Evolutionary conservation across 257 asterid species (phyloP), one percentile per base, ranked within the genome.

Genomic region (Scutellaria minor): DNA sequence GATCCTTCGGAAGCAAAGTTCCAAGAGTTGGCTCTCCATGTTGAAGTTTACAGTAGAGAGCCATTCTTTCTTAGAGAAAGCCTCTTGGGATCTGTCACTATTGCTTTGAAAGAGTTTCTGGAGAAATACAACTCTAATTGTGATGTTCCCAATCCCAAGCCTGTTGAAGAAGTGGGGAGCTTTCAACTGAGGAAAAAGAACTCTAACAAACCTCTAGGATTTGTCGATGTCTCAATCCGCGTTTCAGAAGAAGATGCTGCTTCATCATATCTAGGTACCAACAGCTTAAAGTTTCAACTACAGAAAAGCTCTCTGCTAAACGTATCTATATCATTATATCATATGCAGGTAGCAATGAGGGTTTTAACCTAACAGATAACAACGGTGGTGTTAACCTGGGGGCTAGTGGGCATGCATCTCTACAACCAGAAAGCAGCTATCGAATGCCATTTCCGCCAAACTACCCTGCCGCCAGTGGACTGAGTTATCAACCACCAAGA

Each of bases 141-240:
- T 15, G 88, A 81, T 66, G 75, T 72, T 39, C 48, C 86, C 1
- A 81, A 75, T 39, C 48, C 86, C 1, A 81, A 76, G 81, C 84
- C 91, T 45, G 87, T 87, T 73, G 93, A 90, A 65, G 97, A 90
- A 78, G 83, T 85, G 1, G 97, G 98, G 31, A 90, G 98, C 83
- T 90, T 90, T 79, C 98, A 93, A 79, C 80, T 93, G 46, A 71
- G 97, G 62, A 87, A 80, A 66, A 86, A 64, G 73, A 86, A 83
- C 63, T 87, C 96, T 4, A 85, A 79, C 69, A 87, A 86, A 70
- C 86, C 92, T 70, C 80, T 72, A 57, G 97, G 98, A 2, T 90
- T 89, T 47, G 80, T 93, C 1, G 98, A 90, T 66, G 75, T 90
- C 67, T 90, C 97, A 0, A 83, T 92, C 22, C 82, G 86, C 31